Evolutionary conservation across 768 basidiomycete species (phyloP), one percentile per base, ranked within the genome.

Genomic region (Trametes cinnabarina): DNA sequence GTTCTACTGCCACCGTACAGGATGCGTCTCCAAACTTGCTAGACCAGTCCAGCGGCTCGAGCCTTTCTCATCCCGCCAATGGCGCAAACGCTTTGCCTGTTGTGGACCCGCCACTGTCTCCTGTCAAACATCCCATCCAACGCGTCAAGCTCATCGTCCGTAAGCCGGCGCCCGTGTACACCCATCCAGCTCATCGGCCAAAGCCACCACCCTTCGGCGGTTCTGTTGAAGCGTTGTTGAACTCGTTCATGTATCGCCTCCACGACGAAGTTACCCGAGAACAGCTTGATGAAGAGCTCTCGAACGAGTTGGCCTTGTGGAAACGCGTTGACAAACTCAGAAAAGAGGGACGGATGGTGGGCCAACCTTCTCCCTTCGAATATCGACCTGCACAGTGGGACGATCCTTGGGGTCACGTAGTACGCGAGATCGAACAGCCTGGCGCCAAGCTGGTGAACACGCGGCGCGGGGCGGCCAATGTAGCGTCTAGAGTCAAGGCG

Each of bases 131-230:
- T n/a, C 73, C 73, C 28, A 78, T 90, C 56, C 85, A 81, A 67
- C 83, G 90, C 51, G 77, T 91, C 47, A 82, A 79, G 64, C 76
- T 88, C 55, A 79, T 90, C 46, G 86, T 92, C 14, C 81, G 86
- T 37, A 75, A 75, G 12, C 90, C 89, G 7, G 78, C 80, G 1
- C 83, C 83, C 3, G 67, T 74, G 2, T 74, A 84, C 41, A 82
- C 91, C 12, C 81, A 87, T 69, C 92, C 88, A 0, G 68, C 68
- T 12, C 94, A 97, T 66, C 76, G 76, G 11, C 87, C 90, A 1
- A 76, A 80, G 0, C 72, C 73, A 0, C 73, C 85, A 0, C 74
- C 74, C 46, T 79, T 81, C 63, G 77, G 77, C 14, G 75, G 77
- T 0, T 87, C 88, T 1, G 70, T 94, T 10, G 62, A 74, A 9